A percentile compares a stretch with the other conserved stretches of the same genome.
Evolutionary conservation across 208 protist species (phyloP).

Genomic region (Trypanosoma cruzi): DNA sequence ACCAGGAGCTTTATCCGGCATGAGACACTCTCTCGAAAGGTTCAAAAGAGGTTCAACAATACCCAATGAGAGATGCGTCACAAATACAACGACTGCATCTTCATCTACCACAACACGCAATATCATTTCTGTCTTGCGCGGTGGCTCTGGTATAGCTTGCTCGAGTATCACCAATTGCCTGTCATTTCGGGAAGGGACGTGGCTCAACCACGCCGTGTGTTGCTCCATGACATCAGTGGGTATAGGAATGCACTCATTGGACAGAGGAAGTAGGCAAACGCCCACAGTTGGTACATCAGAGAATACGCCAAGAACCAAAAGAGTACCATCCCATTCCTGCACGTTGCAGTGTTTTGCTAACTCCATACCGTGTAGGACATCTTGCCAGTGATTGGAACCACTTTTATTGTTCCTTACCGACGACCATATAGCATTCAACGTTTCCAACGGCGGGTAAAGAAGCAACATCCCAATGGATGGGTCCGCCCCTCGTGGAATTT

Average conservation of each 20-base stretch:
- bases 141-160: constrained; percentile 56
- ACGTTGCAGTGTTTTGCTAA: neutral
- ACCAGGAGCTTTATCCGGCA: neutral
- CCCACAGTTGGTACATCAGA: constrained; percentile 13
- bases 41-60: constrained; percentile 15
- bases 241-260: constrained; percentile 75
- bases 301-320: constrained; percentile 5
- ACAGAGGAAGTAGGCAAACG: constrained; percentile 65
- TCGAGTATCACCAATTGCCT: constrained; percentile 56
- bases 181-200: constrained; percentile 34
- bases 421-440: neutral
- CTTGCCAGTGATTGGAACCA: constrained; percentile 4
- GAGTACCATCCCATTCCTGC: neutral
- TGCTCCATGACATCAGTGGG: constrained; percentile 43
- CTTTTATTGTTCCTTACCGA: neutral
- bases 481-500: constrained; percentile 42
- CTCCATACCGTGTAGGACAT: constrained; percentile 1
- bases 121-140: constrained; percentile 59
- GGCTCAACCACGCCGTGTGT: constrained; percentile 35
- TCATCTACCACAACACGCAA: constrained; percentile 64
- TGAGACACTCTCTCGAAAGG: constrained; percentile 15
- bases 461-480: constrained; percentile 55
- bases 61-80: constrained; percentile 2
- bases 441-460: constrained; percentile 43
- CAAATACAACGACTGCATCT: constrained; percentile 15